Conservation (phyloP, 352 stramenopile species). For the Achlya hypogyna region DNA sequence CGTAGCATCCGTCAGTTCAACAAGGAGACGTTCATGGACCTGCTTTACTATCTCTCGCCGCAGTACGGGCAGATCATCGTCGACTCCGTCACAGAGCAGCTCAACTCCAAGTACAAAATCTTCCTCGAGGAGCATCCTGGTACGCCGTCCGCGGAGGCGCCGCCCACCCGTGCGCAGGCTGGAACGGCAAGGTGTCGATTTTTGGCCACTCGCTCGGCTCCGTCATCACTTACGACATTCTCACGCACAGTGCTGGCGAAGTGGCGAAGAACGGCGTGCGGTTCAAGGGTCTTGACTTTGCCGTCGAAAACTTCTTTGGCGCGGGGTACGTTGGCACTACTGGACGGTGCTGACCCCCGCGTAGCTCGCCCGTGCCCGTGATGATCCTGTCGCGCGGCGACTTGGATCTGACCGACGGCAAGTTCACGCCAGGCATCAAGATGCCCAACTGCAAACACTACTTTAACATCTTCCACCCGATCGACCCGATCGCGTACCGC, state of each 20-base stretch:
- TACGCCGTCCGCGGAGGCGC: slow-evolving; percentile 16
- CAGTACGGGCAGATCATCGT: slow-evolving; percentile 87
- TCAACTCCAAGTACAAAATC: slow-evolving; percentile 85
- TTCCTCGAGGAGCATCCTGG: slow-evolving; percentile 83
- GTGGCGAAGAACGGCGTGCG: slow-evolving; percentile 52
- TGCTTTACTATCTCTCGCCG: slow-evolving; percentile 89
- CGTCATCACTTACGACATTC: slow-evolving; percentile 88
- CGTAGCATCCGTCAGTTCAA: slow-evolving; percentile 85
- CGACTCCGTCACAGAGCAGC: slow-evolving; percentile 79
- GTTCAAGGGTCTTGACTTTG: slow-evolving; percentile 73
- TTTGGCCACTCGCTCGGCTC: slow-evolving; percentile 86
- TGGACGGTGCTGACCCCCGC: not conserved
- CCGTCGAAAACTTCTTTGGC: slow-evolving; percentile 81
- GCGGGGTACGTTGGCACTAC: slow-evolving; percentile 38
- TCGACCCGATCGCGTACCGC: slow-evolving; percentile 87
- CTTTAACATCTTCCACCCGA: slow-evolving; percentile 89
- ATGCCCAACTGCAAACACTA: slow-evolving; percentile 73
- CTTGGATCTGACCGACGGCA: slow-evolving; percentile 58
- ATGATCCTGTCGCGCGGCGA: slow-evolving; percentile 79
- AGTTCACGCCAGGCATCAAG: slow-evolving; percentile 71
- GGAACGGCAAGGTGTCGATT: slow-evolving; percentile 84
- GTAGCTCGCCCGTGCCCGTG: slow-evolving; percentile 67
- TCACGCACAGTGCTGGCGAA: slow-evolving; percentile 66
- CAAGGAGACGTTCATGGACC: slow-evolving; percentile 91
- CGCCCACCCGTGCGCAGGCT: slow-evolving; percentile 26